Percentiles rank a stretch among this genome's conserved stretches.
Conservation (phyloP, 306 rosid species). For the Pterocarpus santalinus region DNA sequence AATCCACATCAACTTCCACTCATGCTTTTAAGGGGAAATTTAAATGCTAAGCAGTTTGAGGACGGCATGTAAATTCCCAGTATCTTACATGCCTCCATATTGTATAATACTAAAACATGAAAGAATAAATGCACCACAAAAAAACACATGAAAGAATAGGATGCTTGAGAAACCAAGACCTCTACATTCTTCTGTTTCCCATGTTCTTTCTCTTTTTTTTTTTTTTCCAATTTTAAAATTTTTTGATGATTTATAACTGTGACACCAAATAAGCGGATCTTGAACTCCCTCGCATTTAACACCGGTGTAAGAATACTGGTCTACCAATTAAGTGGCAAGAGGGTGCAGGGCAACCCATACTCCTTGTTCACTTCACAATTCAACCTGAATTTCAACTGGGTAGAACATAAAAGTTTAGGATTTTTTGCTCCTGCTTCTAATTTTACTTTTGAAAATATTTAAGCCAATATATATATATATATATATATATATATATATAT, state of each 20-base stretch:
- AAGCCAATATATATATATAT: no score
- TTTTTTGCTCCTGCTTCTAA: no score
- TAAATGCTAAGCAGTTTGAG: neutral
- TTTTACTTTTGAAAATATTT: no score
- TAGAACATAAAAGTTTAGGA: no score
- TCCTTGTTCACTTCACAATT: neutral
- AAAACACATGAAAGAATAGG: neutral
- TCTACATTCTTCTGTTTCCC: neutral
- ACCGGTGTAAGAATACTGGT: no score
- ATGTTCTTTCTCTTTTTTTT: no score
- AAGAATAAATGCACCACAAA: no score
- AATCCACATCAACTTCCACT: neutral
- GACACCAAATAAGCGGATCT: neutral
- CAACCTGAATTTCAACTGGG: neutral
- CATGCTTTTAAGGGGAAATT: neutral
- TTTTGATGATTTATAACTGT: neutral
- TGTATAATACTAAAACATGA: neutral
- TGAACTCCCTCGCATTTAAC: neutral
- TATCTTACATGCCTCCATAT: constrained; percentile 7
- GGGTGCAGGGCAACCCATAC: neutral
- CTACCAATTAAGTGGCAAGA: neutral
- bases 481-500: no score
- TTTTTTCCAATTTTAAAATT: no score
- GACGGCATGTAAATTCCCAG: neutral
- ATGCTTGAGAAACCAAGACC: neutral